Conservation (phyloP, 2,329 filamentous ascomycete species). For the Cordyceps militaris region DNA sequence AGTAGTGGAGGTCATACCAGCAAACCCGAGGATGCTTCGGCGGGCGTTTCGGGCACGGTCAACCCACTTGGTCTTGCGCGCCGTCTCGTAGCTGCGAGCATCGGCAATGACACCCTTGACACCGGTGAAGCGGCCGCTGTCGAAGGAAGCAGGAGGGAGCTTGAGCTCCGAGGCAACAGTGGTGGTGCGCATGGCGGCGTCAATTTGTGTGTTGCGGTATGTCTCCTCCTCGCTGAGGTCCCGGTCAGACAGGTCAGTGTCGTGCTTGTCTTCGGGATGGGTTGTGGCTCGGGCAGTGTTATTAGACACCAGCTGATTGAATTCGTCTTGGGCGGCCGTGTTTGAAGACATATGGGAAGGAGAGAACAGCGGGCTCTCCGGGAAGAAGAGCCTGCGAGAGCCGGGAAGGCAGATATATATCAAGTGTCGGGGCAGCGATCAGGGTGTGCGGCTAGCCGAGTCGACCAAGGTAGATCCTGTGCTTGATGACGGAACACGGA, state of each 20-base stretch:
- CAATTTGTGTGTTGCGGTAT: constrained; percentile 48
- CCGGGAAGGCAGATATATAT: constrained; percentile 9
- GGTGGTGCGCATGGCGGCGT: constrained; percentile 60
- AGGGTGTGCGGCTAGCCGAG: not conserved
- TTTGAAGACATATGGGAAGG: constrained; percentile 37
- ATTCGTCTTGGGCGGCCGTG: constrained; percentile 60
- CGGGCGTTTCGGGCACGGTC: constrained; percentile 45
- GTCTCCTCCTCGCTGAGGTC: constrained; percentile 51
- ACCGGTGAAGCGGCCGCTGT: constrained; percentile 65
- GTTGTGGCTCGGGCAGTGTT: constrained; percentile 38
- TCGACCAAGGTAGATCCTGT: constrained; percentile 5
- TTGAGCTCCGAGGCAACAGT: constrained; percentile 44
- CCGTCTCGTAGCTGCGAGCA: constrained; percentile 67
- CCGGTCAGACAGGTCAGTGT: constrained; percentile 40
- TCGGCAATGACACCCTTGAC: constrained; percentile 86
- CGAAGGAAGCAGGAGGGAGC: constrained; percentile 56
- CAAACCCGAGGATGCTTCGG: constrained; percentile 47
- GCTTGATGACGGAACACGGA: not conserved
- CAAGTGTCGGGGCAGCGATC: constrained; percentile 1
- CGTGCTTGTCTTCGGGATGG: constrained; percentile 55
- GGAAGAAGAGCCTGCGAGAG: constrained; percentile 7
- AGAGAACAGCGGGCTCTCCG: not conserved
- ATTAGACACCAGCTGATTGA: constrained; percentile 54
- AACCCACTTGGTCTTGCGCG: constrained; percentile 50
- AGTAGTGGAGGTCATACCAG: constrained; percentile 20